Percentiles rank a stretch among this genome's conserved stretches.
Conservation (phyloP, 257 asterid species). For the Nicotiana undulata region DNA sequence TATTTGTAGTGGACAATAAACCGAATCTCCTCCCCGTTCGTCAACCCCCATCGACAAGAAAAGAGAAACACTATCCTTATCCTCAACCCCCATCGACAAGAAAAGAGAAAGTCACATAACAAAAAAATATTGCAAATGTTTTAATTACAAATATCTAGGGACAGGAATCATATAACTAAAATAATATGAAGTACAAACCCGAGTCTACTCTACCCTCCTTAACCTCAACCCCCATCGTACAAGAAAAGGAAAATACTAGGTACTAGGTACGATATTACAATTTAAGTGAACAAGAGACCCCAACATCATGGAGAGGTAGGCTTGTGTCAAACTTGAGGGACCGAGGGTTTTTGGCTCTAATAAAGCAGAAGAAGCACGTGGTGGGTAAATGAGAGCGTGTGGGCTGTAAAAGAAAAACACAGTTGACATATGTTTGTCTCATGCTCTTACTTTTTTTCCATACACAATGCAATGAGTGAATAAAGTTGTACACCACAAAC, state of each 20-base stretch:
- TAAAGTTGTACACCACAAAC: not conserved
- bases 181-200: no score
- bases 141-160: no score
- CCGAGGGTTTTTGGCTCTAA: not conserved
- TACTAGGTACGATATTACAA: not conserved
- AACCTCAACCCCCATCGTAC: not conserved
- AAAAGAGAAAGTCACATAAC: no score
- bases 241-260: no score
- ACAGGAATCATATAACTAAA: no score
- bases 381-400: conserved; percentile 25
- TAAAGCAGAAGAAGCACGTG: conserved; percentile 18
- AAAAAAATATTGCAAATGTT: no score
- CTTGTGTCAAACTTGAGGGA: not conserved
- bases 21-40: not conserved
- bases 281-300: not conserved
- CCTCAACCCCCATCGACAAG: no score
- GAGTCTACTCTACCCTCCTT: not conserved
- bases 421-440: conserved; percentile 18
- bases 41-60: not conserved
- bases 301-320: not conserved
- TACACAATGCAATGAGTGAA: not conserved
- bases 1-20: not conserved
- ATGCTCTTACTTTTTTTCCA: conserved; percentile 4
- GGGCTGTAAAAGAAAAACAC: conserved; percentile 17
- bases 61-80: no score